Base-by-base conservation (phyloP, 768 basidiomycete species). In the Pulveroboletus sp. region DNA sequence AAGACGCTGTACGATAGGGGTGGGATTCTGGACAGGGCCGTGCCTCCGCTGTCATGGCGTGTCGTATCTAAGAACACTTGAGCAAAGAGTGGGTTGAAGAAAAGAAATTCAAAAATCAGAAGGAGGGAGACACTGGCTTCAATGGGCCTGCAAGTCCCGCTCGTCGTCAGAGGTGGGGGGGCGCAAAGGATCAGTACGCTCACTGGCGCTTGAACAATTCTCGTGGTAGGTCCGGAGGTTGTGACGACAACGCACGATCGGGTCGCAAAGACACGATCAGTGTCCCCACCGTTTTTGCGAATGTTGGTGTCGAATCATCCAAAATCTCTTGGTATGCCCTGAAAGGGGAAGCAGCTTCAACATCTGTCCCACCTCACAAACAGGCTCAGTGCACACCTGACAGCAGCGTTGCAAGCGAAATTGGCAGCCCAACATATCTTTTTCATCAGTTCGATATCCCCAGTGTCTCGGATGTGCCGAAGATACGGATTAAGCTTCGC, bases 401-500 rank as follows among this genome's bases (percentile, higher is more conserved):
- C 70, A 17, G 75, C 71, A 15, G 73, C 64, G 39, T 73, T 68
- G n/a, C 81, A 69, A 17, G 79, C 75, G 39, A 74, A 78, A 49
- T 77, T 77, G 3, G 75, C 64, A 21, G 80, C 76, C 79, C 79
- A 80, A 49, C 76, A 79, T 28, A 84, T 71, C 59, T 76, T 82
- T 21, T 67, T 67, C 76, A 86, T 77, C 2, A 85, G 58, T 9
- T 73, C 75, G 6, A 68, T 64, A 51, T 86, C 80, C 4, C 65
- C 56, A 0, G 72, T 74, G 28, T 74, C 72, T 32, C 68, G 68
- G 27, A 86, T 78, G 24, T 71, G 69, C 24, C 75, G 75, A 8
- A 86, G 70, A 59, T 84, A 86, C 1, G 79, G 79, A 62, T 88
- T 88, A 35, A 85, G 73, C 54, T 77, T 83, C 9, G 82, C 79